Evolutionary conservation across 208 protist species (phyloP).

Genomic region (Leishmania martiniquensis): DNA sequence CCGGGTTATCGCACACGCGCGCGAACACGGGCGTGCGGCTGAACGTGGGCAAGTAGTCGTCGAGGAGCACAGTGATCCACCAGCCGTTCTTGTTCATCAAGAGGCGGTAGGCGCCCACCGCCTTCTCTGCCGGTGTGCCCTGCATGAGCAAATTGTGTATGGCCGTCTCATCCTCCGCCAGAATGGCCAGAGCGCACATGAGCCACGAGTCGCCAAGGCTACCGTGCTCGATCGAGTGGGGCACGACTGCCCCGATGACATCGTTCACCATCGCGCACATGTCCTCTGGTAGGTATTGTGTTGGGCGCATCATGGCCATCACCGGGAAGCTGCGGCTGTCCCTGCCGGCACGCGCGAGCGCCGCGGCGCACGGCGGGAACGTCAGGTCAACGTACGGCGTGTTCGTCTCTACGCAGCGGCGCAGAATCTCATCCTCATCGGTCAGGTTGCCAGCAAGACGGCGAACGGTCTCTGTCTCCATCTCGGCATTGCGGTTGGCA

Average conservation of each 20-base stretch:
- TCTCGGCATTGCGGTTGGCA: constrained; percentile 23
- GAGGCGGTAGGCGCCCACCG: constrained; percentile 59
- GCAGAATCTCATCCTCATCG: constrained; percentile 49
- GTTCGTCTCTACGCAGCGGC: constrained; percentile 30
- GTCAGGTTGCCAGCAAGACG: constrained; percentile 29
- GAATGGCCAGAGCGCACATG: constrained; percentile 40
- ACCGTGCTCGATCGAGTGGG: constrained; percentile 54
- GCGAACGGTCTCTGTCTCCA: constrained; percentile 34
- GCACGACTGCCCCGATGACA: constrained; percentile 42
- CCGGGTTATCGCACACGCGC: constrained; percentile 29
- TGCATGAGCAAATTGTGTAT: constrained; percentile 35
- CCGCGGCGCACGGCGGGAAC: constrained; percentile 36
- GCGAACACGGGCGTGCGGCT: constrained; percentile 37
- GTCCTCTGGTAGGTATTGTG: constrained; percentile 28
- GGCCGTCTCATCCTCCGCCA: constrained; percentile 39
- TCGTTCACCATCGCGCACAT: constrained; percentile 22
- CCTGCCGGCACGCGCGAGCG: constrained; percentile 36
- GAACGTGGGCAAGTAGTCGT: constrained; percentile 64
- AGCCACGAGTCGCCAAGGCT: constrained; percentile 75
- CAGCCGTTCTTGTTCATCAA: constrained; percentile 63
- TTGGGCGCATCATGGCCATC: constrained; percentile 44
- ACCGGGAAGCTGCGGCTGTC: constrained; percentile 40
- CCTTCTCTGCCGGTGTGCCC: constrained; percentile 30
- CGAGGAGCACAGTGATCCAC: constrained; percentile 63
- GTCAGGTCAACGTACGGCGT: constrained; percentile 51